These are phyloP conservation scores for Colletotrichum plurivorum DNA, from an alignment of 2,329 filamentous ascomycete genomes.

Conservation along the genomic window DNA sequence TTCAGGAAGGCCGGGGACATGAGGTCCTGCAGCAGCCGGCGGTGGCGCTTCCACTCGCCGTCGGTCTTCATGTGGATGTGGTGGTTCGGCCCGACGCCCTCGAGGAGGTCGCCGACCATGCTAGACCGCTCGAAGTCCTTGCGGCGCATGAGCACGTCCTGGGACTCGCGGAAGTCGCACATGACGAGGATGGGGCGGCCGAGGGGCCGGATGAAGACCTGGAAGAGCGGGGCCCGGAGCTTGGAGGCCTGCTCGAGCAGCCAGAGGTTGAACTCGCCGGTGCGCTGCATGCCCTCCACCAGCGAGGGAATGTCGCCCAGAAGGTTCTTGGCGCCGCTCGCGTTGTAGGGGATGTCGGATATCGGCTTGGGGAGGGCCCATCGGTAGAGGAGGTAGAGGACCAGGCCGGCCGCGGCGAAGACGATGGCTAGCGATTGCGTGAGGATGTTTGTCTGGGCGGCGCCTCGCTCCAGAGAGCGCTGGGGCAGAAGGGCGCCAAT, in stretches of 20 bases:
- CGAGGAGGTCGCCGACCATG: constrained; percentile 45
- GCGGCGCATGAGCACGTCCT: constrained; percentile 60
- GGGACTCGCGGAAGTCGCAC: constrained; percentile 50
- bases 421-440: background rate
- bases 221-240: constrained; percentile 58
- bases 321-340: constrained; percentile 49
- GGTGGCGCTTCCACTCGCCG: constrained; percentile 49
- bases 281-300: constrained; percentile 50
- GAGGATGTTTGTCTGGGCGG: background rate
- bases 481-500: constrained; percentile 2
- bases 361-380: constrained; percentile 57
- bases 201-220: constrained; percentile 62
- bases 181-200: constrained; percentile 59
- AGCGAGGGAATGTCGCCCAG: constrained; percentile 61
- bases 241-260: constrained; percentile 38
- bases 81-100: constrained; percentile 49
- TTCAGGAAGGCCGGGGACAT: constrained; percentile 54
- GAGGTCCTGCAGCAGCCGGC: constrained; percentile 53
- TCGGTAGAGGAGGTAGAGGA: constrained; percentile 19
- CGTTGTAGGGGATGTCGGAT: constrained; percentile 61
- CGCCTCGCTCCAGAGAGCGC: constrained; percentile 1
- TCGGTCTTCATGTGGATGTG: constrained; percentile 51
- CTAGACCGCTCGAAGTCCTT: constrained; percentile 59
- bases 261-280: constrained; percentile 37
- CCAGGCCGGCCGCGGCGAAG: background rate